Conservation (phyloP, 306 rosid species). For the Parietaria judaica region DNA sequence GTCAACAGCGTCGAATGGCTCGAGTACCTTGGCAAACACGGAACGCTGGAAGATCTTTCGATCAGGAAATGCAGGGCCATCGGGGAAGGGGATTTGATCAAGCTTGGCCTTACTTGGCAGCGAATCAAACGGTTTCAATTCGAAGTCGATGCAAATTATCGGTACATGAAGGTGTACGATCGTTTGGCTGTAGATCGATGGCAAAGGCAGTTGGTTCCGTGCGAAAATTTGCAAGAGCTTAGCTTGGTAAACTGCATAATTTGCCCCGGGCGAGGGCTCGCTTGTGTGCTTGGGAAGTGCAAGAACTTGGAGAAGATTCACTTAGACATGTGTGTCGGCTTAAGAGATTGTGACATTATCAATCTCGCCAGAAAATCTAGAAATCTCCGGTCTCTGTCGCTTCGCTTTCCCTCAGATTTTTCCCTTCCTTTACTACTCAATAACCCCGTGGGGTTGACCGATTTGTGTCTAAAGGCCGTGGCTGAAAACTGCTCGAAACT, state of each 20-base stretch:
- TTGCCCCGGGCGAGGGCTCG: constrained; percentile 87
- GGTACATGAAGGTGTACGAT: constrained; percentile 85
- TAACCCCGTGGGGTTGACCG: constrained; percentile 61
- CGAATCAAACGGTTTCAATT: constrained; percentile 67
- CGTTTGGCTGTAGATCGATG: constrained; percentile 73
- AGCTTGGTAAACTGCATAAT: constrained; percentile 87
- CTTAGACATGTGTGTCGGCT: constrained; percentile 89
- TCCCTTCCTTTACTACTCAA: constrained; percentile 57
- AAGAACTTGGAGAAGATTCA: constrained; percentile 67
- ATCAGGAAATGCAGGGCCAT: constrained; percentile 42
- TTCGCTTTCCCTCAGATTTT: constrained; percentile 80
- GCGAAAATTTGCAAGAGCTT: constrained; percentile 63
- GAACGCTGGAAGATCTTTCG: constrained; percentile 29
- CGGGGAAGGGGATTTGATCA: constrained; percentile 41
- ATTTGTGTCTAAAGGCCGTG: constrained; percentile 65
- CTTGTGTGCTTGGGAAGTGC: constrained; percentile 75
- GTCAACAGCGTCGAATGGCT: constrained; percentile 53
- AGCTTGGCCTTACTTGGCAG: constrained; percentile 65
- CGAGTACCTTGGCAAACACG: constrained; percentile 37
- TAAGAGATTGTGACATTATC: constrained; percentile 69
- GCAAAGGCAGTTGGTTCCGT: constrained; percentile 71
- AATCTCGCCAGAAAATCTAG: constrained; percentile 53
- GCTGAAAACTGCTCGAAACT: constrained; percentile 69
- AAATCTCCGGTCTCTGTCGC: constrained; percentile 53
- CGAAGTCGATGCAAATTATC: constrained; percentile 75